These are phyloP conservation scores for Lentinula guzmanii DNA, from an alignment of 768 basidiomycete species.

Conservation along the genomic window DNA sequence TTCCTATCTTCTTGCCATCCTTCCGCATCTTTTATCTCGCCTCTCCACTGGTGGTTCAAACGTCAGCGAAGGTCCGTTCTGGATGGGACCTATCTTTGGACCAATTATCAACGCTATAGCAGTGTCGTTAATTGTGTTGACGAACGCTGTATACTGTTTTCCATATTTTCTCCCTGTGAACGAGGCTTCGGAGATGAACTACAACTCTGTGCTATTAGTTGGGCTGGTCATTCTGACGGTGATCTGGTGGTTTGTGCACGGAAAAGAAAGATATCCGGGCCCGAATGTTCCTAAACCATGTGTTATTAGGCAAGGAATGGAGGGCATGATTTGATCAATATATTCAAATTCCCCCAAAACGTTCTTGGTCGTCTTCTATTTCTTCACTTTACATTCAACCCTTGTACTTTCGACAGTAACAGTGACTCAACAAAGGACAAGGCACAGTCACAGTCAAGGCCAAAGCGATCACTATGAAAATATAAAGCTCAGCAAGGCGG, in stretches of 20 bases:
- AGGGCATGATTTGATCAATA: slow-evolving; percentile 1
- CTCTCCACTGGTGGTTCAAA: slow-evolving; percentile 6
- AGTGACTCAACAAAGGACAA: too few relatives aligned
- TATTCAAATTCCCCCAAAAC: background rate
- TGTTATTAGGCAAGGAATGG: slow-evolving; percentile 4
- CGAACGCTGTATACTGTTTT: slow-evolving; percentile 10
- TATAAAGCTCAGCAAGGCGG: too few relatives aligned
- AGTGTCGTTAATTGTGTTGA: slow-evolving; percentile 9
- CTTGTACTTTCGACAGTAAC: too few relatives aligned
- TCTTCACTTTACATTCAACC: too few relatives aligned
- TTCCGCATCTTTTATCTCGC: slow-evolving; percentile 11
- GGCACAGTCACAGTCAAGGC: too few relatives aligned
- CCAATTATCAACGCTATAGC: slow-evolving; percentile 8
- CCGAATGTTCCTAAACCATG: slow-evolving; percentile 8
- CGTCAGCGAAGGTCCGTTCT: slow-evolving; percentile 10
- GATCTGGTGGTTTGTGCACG: slow-evolving; percentile 11
- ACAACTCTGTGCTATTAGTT: slow-evolving; percentile 11
- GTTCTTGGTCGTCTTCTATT: background rate
- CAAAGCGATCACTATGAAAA: too few relatives aligned
- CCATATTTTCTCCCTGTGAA: slow-evolving; percentile 11
- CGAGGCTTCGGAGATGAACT: slow-evolving; percentile 7
- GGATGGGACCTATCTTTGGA: slow-evolving; percentile 9
- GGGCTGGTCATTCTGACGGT: slow-evolving; percentile 7
- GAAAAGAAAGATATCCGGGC: slow-evolving; percentile 8
- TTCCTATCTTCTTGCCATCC: slow-evolving; percentile 12